These are phyloP conservation scores for Arxiozyma slooffiae DNA, from an alignment of 1,139 yeast genomes.

Conservation along the genomic window DNA sequence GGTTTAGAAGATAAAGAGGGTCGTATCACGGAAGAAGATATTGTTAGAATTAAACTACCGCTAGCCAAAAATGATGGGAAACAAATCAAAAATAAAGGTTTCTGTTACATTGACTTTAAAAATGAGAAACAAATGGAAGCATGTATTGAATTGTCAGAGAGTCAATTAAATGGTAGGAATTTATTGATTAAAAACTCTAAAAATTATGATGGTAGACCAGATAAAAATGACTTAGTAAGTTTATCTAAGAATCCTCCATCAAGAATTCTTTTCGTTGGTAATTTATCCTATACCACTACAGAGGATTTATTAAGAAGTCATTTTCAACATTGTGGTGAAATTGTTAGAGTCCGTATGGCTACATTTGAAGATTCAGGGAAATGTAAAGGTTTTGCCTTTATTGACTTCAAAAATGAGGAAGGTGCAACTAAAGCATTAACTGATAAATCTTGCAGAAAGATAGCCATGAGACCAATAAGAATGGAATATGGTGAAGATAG, in stretches of 20 bases:
- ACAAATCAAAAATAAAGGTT: constrained; percentile 58
- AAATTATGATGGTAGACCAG: constrained; percentile 85
- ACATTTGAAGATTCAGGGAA: constrained; percentile 93
- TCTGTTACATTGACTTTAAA: constrained; percentile 83
- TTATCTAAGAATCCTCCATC: constrained; percentile 75
- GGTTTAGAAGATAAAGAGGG: constrained; percentile 33
- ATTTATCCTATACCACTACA: constrained; percentile 86
- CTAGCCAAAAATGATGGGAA: constrained; percentile 42
- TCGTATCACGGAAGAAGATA: constrained; percentile 37
- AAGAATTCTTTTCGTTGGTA: constrained; percentile 83
- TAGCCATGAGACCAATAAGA: constrained; percentile 68
- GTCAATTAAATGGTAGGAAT: constrained; percentile 70
- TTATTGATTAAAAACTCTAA: constrained; percentile 72
- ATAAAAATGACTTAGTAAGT: constrained; percentile 38
- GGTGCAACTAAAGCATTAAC: constrained; percentile 79
- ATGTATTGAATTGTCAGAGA: constrained; percentile 62
- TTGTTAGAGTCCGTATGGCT: constrained; percentile 79
- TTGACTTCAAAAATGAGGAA: constrained; percentile 71
- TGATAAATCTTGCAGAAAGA: constrained; percentile 46
- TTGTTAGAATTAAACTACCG: constrained; percentile 58
- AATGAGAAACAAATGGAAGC: constrained; percentile 51
- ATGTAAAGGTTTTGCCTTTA: constrained; percentile 92
- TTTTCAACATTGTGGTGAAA: constrained; percentile 69
- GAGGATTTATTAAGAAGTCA: constrained; percentile 68
- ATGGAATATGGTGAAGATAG: constrained; percentile 94